Base-by-base conservation (phyloP, 1,139 yeast species). In the Zygotorulaspora mrakii region DNA sequence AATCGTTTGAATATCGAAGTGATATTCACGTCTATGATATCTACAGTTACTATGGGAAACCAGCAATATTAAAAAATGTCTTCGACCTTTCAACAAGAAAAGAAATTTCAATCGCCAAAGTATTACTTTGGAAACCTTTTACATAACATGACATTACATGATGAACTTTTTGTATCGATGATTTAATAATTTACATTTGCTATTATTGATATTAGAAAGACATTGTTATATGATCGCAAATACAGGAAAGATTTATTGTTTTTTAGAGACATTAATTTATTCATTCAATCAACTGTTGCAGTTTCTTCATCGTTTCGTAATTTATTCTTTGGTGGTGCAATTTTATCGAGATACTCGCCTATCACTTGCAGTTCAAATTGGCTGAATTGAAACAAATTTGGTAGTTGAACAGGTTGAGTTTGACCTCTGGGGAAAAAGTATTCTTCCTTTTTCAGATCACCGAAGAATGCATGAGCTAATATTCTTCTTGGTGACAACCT, bases 401-500 rank as follows among this genome's bases (percentile, higher is more conserved):
- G 73, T 30, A 67, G 46, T 24, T 49, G 54, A 12, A 61, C 54
- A 7, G 70, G 70, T 33, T 58, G 59, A 5, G 65, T 47, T 26
- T 62, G 61, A 10, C 68, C 70, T 57, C 84, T 67, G 31, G 86
- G 84, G 55, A 71, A 74, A 63, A 82, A 82, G 38, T 74, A 73
- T 31, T 68, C 66, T 38, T 69, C 73, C 24, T 66, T 65, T 63
- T 81, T 79, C 51, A 82, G 69, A 52, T 82, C 86, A 53, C 79
- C 75, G 59, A 82, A 83, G 58, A 82, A 83, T 18, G 77, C 76
- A 65, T 82, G 89, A 2, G 82, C 77, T 67, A 83, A 66, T 6
- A 83, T 81, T 44, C 76, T 67, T 55, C 78, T 71, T 39, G 91
- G 87, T 41, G 77, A 71, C 37, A 80, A 72, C 65, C 94, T 74